Conservation (phyloP, 371 early-diverging fungal genomes). For the Apophysomyces ossiformis region DNA sequence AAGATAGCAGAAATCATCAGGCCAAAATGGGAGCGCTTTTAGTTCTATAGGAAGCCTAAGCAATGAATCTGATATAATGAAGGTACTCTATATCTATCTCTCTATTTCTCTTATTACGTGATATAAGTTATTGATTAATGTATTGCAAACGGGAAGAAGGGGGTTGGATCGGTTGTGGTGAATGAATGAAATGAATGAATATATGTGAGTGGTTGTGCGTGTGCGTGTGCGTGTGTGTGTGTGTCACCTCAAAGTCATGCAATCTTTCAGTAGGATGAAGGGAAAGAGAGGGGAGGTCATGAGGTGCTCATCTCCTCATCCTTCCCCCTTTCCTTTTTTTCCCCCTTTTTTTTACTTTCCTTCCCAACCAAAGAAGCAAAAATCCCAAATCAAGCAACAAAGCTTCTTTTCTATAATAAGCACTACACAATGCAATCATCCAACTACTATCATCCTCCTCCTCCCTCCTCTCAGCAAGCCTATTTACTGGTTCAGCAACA, state of each 20-base stretch:
- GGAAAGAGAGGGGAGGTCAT: constrained; percentile 6
- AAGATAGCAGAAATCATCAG: too few relatives aligned
- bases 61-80: too few relatives aligned
- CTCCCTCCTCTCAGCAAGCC: constrained; percentile 1
- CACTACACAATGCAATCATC: constrained; percentile 12
- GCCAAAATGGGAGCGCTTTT: too few relatives aligned
- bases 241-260: constrained; percentile 12
- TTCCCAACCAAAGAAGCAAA: constrained; percentile 12
- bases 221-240: neutral
- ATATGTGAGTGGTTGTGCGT: too few relatives aligned
- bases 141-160: too few relatives aligned
- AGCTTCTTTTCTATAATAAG: constrained; percentile 12
- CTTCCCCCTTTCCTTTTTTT: constrained; percentile 7
- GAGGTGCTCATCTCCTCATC: constrained; percentile 7
- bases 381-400: constrained; percentile 12
- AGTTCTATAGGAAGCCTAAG: too few relatives aligned
- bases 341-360: constrained; percentile 3
- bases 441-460: constrained; percentile 12
- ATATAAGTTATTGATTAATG: too few relatives aligned
- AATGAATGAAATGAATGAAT: too few relatives aligned
- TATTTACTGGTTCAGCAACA: neutral
- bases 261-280: neutral
- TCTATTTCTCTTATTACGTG: too few relatives aligned
- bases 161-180: too few relatives aligned
- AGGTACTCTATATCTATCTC: too few relatives aligned